These are phyloP conservation scores for Papiliotrema flavescens DNA, from an alignment of 1,284 basidiomycete genomes.

Conservation along the genomic window DNA sequence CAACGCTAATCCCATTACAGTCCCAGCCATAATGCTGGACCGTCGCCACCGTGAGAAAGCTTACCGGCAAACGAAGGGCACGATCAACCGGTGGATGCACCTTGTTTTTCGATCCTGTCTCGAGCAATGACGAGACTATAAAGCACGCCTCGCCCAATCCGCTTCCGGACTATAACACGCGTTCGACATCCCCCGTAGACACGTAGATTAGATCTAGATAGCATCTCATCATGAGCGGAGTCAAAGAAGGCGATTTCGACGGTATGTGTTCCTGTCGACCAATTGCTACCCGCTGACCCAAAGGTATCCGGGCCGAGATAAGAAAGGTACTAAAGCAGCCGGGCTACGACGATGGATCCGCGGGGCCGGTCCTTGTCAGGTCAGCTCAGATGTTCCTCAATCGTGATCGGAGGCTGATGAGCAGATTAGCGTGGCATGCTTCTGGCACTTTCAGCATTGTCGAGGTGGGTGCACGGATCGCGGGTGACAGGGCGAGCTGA, in stretches of 20 bases:
- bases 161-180: too few relatives aligned
- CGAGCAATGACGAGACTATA: too few relatives aligned
- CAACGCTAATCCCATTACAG: too few relatives aligned
- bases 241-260: conserved; percentile 40
- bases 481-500: conserved; percentile 5
- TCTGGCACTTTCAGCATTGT: conserved; percentile 50
- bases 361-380: conserved; percentile 47
- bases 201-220: background rate
- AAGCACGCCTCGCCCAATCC: too few relatives aligned
- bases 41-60: too few relatives aligned
- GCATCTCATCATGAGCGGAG: conserved; percentile 21
- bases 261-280: conserved; percentile 15
- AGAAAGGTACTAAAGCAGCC: conserved; percentile 45
- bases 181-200: background rate
- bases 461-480: conserved; percentile 23
- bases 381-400: too few relatives aligned
- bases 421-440: conserved; percentile 56
- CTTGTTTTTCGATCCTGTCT: too few relatives aligned
- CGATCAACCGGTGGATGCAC: too few relatives aligned
- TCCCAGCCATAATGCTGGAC: too few relatives aligned
- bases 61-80: too few relatives aligned
- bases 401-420: too few relatives aligned
- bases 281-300: background rate
- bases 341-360: conserved; percentile 48
- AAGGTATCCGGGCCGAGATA: conserved; percentile 44